These are phyloP conservation scores for Coccinonectria pachysandricola DNA, from an alignment of 2,329 filamentous ascomycete species.

Conservation along the genomic window DNA sequence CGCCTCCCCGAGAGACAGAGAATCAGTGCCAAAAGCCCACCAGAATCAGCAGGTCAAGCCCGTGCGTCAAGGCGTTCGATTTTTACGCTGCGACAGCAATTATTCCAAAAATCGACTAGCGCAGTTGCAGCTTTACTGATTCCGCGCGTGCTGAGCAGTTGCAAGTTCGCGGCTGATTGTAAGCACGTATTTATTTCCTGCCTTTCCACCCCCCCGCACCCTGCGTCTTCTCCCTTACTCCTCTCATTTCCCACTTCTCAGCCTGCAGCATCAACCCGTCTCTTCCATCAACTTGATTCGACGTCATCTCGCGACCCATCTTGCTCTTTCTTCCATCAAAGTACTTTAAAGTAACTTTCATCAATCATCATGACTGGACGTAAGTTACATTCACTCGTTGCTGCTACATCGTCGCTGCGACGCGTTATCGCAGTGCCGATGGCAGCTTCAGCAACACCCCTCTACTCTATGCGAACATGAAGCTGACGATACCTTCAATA, in stretches of 20 bases:
- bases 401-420: conserved; percentile 1
- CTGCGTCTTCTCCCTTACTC: conserved; percentile 10
- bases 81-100: conserved; percentile 6
- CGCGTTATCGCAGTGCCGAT: conserved; percentile 1
- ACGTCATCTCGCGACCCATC: conserved; percentile 19
- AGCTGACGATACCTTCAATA: conserved; percentile 35
- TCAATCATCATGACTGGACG: conserved; percentile 60
- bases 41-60: no score
- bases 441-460: conserved; percentile 1
- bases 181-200: conserved; percentile 27
- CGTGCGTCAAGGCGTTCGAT: no score
- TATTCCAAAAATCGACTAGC: no score
- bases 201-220: conserved; percentile 21
- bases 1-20: no score
- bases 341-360: conserved; percentile 14
- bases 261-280: conserved; percentile 15
- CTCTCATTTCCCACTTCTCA: conserved; percentile 11
- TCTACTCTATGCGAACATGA: conserved; percentile 35
- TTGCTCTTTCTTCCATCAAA: conserved; percentile 14
- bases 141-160: conserved; percentile 3
- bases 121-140: no score
- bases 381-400: conserved; percentile 48
- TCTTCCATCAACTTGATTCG: conserved; percentile 13
- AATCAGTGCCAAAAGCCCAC: no score
- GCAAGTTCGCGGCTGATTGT: conserved; percentile 26